Percentiles rank a stretch among this genome's conserved stretches.
phyloP scores from a whole-genome alignment of 768 basidiomycete species.

The Fomitopsis serialis region DNA sequence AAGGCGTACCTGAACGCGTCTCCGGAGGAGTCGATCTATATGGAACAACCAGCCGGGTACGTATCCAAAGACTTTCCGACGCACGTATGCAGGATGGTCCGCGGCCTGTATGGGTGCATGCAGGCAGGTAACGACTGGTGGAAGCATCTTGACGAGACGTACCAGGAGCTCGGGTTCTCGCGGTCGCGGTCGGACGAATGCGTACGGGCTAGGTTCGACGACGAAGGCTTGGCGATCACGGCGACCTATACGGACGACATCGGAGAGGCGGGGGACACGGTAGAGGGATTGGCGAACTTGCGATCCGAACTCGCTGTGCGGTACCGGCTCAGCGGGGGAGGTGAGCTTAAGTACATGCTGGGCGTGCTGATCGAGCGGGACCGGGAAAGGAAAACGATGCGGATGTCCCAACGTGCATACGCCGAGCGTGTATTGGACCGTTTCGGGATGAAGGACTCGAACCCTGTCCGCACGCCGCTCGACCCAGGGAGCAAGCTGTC shows the following conservation, averaged over 20 bases:
- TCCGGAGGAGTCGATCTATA: no score
- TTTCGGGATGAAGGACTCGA: conserved; percentile 20
- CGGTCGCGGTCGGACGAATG: neutral
- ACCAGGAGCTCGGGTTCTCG: neutral
- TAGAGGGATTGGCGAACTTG: neutral
- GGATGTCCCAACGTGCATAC: conserved; percentile 1
- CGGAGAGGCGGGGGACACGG: neutral
- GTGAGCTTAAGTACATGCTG: no score
- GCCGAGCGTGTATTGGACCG: conserved; percentile 18
- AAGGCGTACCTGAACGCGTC: no score
- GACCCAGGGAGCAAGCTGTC: conserved; percentile 2
- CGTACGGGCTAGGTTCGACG: neutral
- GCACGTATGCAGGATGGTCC: neutral
- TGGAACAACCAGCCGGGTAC: no score
- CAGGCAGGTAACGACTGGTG: conserved; percentile 20
- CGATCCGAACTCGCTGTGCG: neutral
- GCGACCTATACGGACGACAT: no score
- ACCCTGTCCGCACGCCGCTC: conserved; percentile 27
- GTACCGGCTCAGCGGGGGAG: neutral
- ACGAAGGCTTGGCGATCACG: conserved; percentile 2
- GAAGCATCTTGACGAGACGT: neutral
- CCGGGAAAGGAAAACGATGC: no score
- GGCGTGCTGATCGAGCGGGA: no score
- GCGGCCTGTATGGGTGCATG: neutral
- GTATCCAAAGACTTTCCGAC: neutral